A percentile compares a stretch with the other conserved stretches of the same genome.
Conservation (phyloP, 2,329 filamentous ascomycete species). For the Byssoonygena ceratinophila region DNA sequence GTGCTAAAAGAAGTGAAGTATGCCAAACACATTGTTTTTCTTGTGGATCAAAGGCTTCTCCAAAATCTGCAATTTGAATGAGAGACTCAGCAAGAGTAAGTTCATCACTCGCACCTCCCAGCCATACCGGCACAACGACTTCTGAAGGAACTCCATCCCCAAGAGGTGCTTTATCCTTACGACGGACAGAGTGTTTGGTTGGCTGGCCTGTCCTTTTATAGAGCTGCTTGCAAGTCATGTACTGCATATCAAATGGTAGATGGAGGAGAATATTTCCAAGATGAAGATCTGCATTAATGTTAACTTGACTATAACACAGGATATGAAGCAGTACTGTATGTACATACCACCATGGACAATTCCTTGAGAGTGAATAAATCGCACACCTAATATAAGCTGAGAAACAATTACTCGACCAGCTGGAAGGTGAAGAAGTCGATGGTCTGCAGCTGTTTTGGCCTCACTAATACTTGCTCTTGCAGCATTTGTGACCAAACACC, state of each 20-base stretch:
- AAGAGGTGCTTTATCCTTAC: conserved; percentile 18
- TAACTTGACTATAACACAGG: neutral
- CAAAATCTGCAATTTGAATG: conserved; percentile 22
- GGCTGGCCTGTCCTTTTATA: conserved; percentile 20
- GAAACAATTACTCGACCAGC: conserved; percentile 19
- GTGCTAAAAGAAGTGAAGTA: conserved; percentile 19
- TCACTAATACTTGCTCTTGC: conserved; percentile 18
- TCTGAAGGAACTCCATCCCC: conserved; percentile 18
- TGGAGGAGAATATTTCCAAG: conserved; percentile 22
- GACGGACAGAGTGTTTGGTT: conserved; percentile 17
- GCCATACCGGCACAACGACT: conserved; percentile 19
- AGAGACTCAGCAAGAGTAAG: conserved; percentile 16
- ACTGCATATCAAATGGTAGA: conserved; percentile 16
- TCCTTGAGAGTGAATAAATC: conserved; percentile 21
- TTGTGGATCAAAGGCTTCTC: conserved; percentile 7
- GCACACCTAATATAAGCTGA: conserved; percentile 18
- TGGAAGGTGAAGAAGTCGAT: conserved; percentile 14
- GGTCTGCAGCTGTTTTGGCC: conserved; percentile 16
- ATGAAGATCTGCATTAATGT: conserved; percentile 19
- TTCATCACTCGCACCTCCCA: conserved; percentile 21
- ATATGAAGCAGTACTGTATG: neutral
- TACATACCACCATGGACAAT: conserved; percentile 23
- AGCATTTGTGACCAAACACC: conserved; percentile 18
- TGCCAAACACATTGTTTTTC: conserved; percentile 12
- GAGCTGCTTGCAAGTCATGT: conserved; percentile 19